Conservation (phyloP, 371 early-diverging fungal genomes). For the Gilbertella persicaria region DNA sequence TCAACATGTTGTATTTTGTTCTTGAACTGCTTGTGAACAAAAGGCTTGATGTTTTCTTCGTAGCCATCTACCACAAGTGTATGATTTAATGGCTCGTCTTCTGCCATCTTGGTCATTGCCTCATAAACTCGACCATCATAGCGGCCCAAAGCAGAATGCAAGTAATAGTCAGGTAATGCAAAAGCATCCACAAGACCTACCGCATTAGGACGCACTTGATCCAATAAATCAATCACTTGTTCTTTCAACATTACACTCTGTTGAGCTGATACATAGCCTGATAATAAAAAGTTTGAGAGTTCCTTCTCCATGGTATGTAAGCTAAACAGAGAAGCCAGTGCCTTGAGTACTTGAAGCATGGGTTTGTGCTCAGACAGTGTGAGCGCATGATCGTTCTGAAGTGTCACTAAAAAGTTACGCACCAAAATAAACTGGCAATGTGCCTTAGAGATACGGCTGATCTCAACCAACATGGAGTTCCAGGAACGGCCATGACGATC, state of each 20-base stretch:
- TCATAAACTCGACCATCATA: slow-evolving; percentile 80
- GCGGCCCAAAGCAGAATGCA: slow-evolving; percentile 78
- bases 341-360: slow-evolving; percentile 35
- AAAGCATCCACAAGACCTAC: slow-evolving; percentile 79
- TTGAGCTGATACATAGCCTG: slow-evolving; percentile 49
- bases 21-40: slow-evolving; percentile 18
- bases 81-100: slow-evolving; percentile 69
- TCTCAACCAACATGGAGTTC: slow-evolving; percentile 71
- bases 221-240: slow-evolving; percentile 51
- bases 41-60: slow-evolving; percentile 59
- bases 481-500: slow-evolving; percentile 57
- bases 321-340: slow-evolving; percentile 53
- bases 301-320: slow-evolving; percentile 70
- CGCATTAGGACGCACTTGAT: slow-evolving; percentile 69
- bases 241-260: slow-evolving; percentile 55
- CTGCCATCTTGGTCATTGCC: slow-evolving; percentile 67
- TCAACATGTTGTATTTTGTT: too few species aligned
- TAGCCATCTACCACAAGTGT: slow-evolving; percentile 61
- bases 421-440: slow-evolving; percentile 68
- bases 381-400: slow-evolving; percentile 41
- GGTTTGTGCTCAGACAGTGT: slow-evolving; percentile 31
- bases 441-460: slow-evolving; percentile 64
- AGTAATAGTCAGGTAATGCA: slow-evolving; percentile 72
- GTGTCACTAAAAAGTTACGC: slow-evolving; percentile 56
- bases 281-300: slow-evolving; percentile 63